Percentiles rank a stretch among this genome's conserved stretches.
phyloP scores from a whole-genome alignment of 2,329 filamentous ascomycete species.

The Aspergillus nomiae region DNA sequence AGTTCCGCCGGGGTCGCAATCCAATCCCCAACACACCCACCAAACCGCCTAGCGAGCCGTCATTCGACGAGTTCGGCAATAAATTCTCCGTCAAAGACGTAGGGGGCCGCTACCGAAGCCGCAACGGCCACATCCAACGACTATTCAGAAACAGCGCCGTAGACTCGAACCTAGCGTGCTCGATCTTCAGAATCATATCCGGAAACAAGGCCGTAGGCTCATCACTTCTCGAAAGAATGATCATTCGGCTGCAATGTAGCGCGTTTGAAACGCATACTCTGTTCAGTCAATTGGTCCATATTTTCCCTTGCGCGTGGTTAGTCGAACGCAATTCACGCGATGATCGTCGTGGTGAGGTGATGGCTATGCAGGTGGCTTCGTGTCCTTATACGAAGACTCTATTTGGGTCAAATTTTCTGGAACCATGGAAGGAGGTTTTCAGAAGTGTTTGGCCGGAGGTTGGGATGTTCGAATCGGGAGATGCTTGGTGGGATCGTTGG shows the following conservation, averaged over 20 bases:
- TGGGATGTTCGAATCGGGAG: not conserved
- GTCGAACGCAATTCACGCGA: not conserved
- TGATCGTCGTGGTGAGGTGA: not conserved
- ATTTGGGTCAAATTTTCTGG: not conserved
- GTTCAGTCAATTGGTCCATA: not conserved
- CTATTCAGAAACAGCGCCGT: not conserved
- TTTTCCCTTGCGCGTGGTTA: not conserved
- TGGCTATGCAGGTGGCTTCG: not conserved
- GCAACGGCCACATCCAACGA: not conserved
- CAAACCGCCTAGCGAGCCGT: not conserved
- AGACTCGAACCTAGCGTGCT: not conserved
- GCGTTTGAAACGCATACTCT: not conserved
- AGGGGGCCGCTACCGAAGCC: not conserved
- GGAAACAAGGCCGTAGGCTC: not conserved
- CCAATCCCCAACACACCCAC: rapidly evolving
- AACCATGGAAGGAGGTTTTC: not conserved
- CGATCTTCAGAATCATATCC: not conserved
- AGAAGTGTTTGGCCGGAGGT: not conserved
- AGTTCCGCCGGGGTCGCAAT: not conserved
- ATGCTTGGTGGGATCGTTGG: not conserved
- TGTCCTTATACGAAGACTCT: not conserved
- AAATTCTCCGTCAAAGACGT: not conserved
- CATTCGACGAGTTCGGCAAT: not conserved
- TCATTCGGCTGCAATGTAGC: not conserved
- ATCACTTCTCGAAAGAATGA: not conserved